These are phyloP conservation scores for Puya raimondii DNA, from an alignment of 176 grass and related monocot species.

Conservation along the genomic window DNA sequence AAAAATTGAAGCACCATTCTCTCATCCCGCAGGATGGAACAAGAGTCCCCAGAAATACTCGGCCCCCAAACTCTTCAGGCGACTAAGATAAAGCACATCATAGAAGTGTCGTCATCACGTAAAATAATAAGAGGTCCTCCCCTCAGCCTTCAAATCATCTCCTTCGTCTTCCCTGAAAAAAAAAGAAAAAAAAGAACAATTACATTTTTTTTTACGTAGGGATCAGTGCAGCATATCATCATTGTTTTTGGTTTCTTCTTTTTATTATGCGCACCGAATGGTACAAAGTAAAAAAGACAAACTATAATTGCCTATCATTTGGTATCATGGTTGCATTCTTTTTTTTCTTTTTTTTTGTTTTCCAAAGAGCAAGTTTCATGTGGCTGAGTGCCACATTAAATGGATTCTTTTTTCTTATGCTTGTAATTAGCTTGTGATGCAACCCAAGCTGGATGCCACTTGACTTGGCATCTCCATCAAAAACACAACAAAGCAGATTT, in stretches of 20 bases:
- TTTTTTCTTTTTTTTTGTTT: no score
- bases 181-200: not conserved
- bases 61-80: not conserved
- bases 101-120: not conserved
- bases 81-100: not conserved
- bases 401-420: no score
- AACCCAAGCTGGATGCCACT: no score
- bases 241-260: not conserved
- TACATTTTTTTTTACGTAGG: not conserved
- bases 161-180: constrained; percentile 28
- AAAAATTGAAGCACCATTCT: not conserved
- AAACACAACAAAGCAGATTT: no score
- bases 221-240: not conserved
- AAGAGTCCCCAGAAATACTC: not conserved
- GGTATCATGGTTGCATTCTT: no score
- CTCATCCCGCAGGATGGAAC: not conserved
- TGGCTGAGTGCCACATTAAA: no score
- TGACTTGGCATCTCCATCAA: no score
- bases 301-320: no score
- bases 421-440: no score
- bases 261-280: no score
- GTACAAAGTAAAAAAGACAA: no score
- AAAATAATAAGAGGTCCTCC: not conserved
- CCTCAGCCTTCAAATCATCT: constrained; percentile 7
- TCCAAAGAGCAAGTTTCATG: no score